Conservation (phyloP, 495 filamentous ascomycete genomes). For the Penicillium canariense region DNA sequence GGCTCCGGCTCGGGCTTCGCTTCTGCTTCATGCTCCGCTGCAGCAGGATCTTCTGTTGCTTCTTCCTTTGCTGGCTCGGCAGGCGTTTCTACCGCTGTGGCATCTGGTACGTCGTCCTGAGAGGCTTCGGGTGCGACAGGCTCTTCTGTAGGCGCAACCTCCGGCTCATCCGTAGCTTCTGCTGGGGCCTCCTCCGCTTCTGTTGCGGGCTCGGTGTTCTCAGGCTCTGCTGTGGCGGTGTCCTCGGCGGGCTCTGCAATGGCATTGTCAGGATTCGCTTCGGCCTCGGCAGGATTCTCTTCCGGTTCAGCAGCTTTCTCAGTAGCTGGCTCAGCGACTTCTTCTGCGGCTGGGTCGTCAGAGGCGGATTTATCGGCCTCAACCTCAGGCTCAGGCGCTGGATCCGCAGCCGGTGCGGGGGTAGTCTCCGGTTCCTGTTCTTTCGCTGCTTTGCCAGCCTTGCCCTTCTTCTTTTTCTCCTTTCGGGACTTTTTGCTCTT, state of each 20-base stretch:
- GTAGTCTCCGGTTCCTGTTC: background rate
- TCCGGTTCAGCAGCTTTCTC: background rate
- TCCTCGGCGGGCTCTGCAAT: background rate
- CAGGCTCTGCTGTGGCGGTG: background rate
- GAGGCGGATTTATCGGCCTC: slow-evolving; percentile 1
- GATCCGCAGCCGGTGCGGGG: background rate
- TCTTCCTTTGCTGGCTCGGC: background rate
- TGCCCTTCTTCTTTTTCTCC: slow-evolving; percentile 4
- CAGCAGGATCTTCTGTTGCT: background rate
- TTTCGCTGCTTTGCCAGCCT: slow-evolving; percentile 3
- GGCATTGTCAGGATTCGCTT: background rate
- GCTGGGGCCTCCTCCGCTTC: background rate
- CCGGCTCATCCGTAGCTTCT: background rate
- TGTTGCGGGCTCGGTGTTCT: background rate
- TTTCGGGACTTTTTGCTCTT: background rate
- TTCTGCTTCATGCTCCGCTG: background rate
- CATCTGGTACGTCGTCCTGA: background rate
- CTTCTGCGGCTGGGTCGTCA: slow-evolving; percentile 8
- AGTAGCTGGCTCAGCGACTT: background rate
- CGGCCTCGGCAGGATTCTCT: background rate
- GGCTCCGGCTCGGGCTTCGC: slow-evolving; percentile 1
- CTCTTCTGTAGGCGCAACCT: slow-evolving; percentile 5
- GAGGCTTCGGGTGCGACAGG: background rate
- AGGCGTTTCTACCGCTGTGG: background rate
- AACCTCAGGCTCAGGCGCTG: background rate